Evolutionary conservation across 169 alveolate species (phyloP), one percentile per base, ranked within the genome.

Genomic region (Hepatocystis sp.): DNA sequence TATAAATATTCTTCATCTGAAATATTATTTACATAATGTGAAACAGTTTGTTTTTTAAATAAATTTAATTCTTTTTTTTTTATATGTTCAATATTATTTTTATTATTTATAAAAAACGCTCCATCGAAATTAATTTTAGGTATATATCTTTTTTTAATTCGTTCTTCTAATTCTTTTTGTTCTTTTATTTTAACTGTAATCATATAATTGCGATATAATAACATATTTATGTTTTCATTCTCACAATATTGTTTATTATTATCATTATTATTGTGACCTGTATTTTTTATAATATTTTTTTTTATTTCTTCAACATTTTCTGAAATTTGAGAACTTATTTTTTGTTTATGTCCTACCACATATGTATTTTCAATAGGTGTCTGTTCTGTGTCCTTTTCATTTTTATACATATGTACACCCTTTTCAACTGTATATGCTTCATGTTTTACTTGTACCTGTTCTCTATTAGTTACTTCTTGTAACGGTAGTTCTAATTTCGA

Each of bases 81-180:
- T 23, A 55, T 40, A 10, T 63, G 53, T 23, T 67, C 25, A 8
- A 52, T 34, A 46, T 53, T 34, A 28, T 21, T 63, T 63, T 21
- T 13, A 15, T 61, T 25, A n/a, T 81, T 63, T 19, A 39, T 49
- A 63, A 34, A 81, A 63, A 63, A 81, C 28, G 84, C 89, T 17
- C 89, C 89, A 49, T 81, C 89, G 42, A 81, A 81, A 53, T 81
- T 81, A 63, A 47, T 81, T 51, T 81, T 81, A n/a, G 89, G 84
- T 56, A 11, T 63, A 81, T 81, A 64, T 21, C 21, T 27, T 21
- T 61, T 66, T 34, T 63, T 51, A 23, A 81, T 81, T 19, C 21
- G 17, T 30, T 47, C 63, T 63, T 81, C 84, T 36, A 49, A 81
- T n/a, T 34, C 40, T 42, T 63, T 81, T 17, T 63, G 66, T 32